Evolutionary conservation across 441 rosid genomes (phyloP), one percentile per base, ranked within the genome.

Genomic region (Aleurites moluccanus): DNA sequence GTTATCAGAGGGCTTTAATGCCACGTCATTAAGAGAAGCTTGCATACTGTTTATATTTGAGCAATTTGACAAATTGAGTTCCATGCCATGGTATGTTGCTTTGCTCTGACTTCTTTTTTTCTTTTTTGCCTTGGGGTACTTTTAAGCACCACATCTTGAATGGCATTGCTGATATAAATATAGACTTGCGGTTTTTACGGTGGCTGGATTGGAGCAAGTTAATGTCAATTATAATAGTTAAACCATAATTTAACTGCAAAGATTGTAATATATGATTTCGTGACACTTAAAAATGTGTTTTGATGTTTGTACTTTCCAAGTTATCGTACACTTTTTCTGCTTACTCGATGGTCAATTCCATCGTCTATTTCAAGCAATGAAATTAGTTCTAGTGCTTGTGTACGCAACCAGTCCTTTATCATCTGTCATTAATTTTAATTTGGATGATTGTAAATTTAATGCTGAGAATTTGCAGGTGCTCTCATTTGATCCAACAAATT

Each of bases 1-100:
- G 77, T 92, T 95, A 69, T 90, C 99, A 57, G 97, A 92, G 81
- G 92, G 95, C 70, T 95, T 89, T 80, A 86, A 92, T 73, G 98
- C 99, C n/a, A 79, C 86, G 72, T 89, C 99, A 10, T 80, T 92
- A 80, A 89, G 89, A 85, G 91, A 92, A 74, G 83, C 96, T 25
- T 95, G 99, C 85, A 89, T 92, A 83, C 80, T 91, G 80, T 91
- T 88, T 80, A 83, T 91, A 73, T 79, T 95, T 82, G 92, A 88
- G 88, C 88, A 87, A 77, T 92, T 87, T 65, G 97, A 89, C 77
- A 88, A 88, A 83, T 75, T 95, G 80, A 87, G 88, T 67, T 67
- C 88, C 61, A 92, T 76, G 84, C 89, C 91, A 27, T 90, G 98
- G 99, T 94, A 88, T 72, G 83, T 75, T 15, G 35, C 67, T 61